Percentiles rank a stretch among this genome's conserved stretches.
These are phyloP conservation scores for Stephania yunnanensis DNA, from an alignment of 164 flowering plant genomes.

Conservation along the genomic window DNA sequence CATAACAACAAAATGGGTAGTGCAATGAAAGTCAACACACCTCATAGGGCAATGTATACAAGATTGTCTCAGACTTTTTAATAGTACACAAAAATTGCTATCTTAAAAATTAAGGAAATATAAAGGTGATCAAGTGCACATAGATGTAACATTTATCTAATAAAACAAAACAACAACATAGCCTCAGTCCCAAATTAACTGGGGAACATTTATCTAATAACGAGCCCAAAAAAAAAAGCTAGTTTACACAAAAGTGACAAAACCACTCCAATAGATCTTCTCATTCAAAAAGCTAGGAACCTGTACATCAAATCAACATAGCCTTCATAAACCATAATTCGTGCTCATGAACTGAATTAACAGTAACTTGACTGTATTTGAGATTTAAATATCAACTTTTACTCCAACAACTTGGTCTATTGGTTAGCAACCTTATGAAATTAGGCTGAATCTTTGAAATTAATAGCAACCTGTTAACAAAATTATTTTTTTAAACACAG, in stretches of 20 bases:
- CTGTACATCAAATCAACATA: too few relatives aligned
- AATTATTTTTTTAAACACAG: too few relatives aligned
- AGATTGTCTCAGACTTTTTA: background rate
- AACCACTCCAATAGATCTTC: too few relatives aligned
- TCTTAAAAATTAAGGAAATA: background rate
- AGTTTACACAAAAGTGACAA: too few relatives aligned
- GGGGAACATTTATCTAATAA: background rate
- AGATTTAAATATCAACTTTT: too few relatives aligned
- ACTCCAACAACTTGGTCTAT: too few relatives aligned
- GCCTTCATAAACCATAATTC: too few relatives aligned
- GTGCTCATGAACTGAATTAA: too few relatives aligned
- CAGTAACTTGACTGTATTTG: too few relatives aligned
- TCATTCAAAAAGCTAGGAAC: too few relatives aligned
- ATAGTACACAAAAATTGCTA: background rate
- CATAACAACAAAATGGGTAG: conserved; percentile 1
- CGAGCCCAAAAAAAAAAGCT: background rate
- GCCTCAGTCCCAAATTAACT: too few relatives aligned
- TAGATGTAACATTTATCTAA: background rate
- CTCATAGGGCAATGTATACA: background rate
- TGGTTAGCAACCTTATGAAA: background rate
- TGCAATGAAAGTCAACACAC: background rate
- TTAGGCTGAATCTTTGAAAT: background rate
- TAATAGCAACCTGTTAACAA: too few relatives aligned
- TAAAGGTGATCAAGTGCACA: background rate
- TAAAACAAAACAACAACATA: background rate